Conservation (phyloP, 2,329 filamentous ascomycete species). For the Pleomassaria siparia region DNA sequence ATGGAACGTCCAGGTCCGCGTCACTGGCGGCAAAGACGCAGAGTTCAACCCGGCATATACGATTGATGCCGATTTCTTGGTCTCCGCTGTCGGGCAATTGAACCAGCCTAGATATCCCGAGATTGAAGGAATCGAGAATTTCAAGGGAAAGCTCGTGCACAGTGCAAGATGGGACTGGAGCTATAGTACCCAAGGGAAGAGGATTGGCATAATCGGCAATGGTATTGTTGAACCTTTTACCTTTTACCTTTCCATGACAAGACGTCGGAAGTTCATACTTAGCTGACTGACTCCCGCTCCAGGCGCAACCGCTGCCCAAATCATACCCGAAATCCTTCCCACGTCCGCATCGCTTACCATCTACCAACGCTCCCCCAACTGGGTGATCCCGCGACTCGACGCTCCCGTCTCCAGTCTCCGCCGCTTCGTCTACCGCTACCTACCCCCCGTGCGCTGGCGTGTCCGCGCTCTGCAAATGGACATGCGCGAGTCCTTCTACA, state of each 20-base stretch:
- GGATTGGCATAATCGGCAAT: slow-evolving; percentile 62
- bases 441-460: slow-evolving; percentile 54
- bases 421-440: slow-evolving; percentile 50
- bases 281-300: neutral
- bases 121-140: slow-evolving; percentile 52
- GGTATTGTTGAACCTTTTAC: slow-evolving; percentile 37
- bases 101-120: slow-evolving; percentile 56
- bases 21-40: slow-evolving; percentile 56
- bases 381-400: slow-evolving; percentile 58
- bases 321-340: slow-evolving; percentile 59
- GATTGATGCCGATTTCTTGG: slow-evolving; percentile 57
- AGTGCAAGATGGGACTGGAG: slow-evolving; percentile 63
- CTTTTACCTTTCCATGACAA: neutral
- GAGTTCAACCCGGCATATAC: slow-evolving; percentile 56
- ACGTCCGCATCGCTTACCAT: slow-evolving; percentile 53
- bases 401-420: slow-evolving; percentile 47
- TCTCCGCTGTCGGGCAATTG: slow-evolving; percentile 61
- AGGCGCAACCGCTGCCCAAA: slow-evolving; percentile 61
- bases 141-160: slow-evolving; percentile 58
- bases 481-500: slow-evolving; percentile 53
- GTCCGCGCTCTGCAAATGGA: slow-evolving; percentile 58
- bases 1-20: slow-evolving; percentile 54
- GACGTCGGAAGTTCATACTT: no score
- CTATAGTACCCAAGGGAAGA: slow-evolving; percentile 56
- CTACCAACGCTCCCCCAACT: slow-evolving; percentile 62